A percentile compares a stretch with the other conserved stretches of the same genome.
phyloP scores from a whole-genome alignment of 495 filamentous ascomycete species.

The Ramalina peruviana region DNA sequence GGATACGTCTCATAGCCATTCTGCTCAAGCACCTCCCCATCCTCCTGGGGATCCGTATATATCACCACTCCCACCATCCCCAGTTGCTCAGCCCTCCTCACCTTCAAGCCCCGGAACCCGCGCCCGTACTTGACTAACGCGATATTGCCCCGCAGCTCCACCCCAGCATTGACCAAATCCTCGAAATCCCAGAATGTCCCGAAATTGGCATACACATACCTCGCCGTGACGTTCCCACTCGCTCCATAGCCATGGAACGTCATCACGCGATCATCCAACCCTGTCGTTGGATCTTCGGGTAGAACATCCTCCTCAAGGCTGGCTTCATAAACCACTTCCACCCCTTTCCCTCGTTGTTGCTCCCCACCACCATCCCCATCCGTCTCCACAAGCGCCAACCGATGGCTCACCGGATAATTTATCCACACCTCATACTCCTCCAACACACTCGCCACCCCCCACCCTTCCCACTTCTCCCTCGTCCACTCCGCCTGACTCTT shows the following conservation, averaged over 20 bases:
- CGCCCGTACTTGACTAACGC: constrained; percentile 75
- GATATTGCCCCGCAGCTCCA: constrained; percentile 71
- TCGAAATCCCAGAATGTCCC: constrained; percentile 76
- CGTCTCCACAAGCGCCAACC: constrained; percentile 57
- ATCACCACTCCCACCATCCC: constrained; percentile 81
- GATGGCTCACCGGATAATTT: constrained; percentile 75
- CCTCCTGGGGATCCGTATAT: constrained; percentile 82
- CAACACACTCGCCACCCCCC: constrained; percentile 62
- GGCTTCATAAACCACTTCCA: constrained; percentile 64
- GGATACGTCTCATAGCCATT: constrained; percentile 76
- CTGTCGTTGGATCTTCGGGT: constrained; percentile 68
- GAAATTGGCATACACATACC: constrained; percentile 77
- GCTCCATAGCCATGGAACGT: constrained; percentile 95
- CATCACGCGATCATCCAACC: constrained; percentile 60
- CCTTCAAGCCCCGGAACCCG: constrained; percentile 81
- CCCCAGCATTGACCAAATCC: constrained; percentile 60
- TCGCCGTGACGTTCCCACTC: constrained; percentile 76
- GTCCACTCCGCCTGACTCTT: constrained; percentile 81
- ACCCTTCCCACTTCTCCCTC: constrained; percentile 67
- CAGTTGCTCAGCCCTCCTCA: constrained; percentile 82
- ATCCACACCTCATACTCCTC: constrained; percentile 78
- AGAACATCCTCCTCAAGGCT: constrained; percentile 73
- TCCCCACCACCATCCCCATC: constrained; percentile 2
- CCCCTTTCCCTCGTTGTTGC: constrained; percentile 19
- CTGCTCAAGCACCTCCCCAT: constrained; percentile 65